Base-by-base conservation (phyloP, 495 filamentous ascomycete species). In the Aspergillus mulundensis region DNA sequence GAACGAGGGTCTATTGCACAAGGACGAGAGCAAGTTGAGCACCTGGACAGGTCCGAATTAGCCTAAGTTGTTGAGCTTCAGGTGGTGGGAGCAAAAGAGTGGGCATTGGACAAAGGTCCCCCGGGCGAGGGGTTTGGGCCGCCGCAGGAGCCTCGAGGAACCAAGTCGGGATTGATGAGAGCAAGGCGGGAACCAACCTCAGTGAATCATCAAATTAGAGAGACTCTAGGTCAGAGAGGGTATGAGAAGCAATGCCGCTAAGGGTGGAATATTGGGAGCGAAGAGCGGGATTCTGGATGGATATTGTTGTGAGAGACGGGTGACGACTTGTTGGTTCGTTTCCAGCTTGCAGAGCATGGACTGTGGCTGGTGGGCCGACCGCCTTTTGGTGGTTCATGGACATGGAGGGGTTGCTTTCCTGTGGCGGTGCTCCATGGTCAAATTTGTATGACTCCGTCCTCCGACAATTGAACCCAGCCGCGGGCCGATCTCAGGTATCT, bases 101-200 rank as follows among this genome's bases (percentile, higher is more conserved):
- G 61, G 61, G 61, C 46, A 54, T 55, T 40, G 57, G 32, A 36
- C 32, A 2, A n/a, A 61, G 63, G 61, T 49, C 61, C 56, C 64
- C 67, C 67, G 69, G 63, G 65, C 50, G 71, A 73, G 69, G 71
- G 71, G 73, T 70, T 67, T 73, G 69, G 71, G 70, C 62, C 62
- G 72, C 68, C 68, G 69, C 70, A 67, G 65, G 62, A 66, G 64
- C 67, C 64, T 56, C 59, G 61, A 63, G 60, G 41, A 58, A 51
- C 53, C 51, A 67, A 54, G 60, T 68, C 66, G 66, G 56, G 58
- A 62, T 58, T 58, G 53, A 54, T 20, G 52, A 57, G 61, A 56
- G 47, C 63, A 18, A 55, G 25, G 21, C 28, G 43, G 20, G 16
- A 50, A 34, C 45, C n/a, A 45, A 48, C 20, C 47, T 45, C 39